These are phyloP conservation scores for Lumnitzera littorea DNA, from an alignment of 345 rosid species.

Conservation along the genomic window DNA sequence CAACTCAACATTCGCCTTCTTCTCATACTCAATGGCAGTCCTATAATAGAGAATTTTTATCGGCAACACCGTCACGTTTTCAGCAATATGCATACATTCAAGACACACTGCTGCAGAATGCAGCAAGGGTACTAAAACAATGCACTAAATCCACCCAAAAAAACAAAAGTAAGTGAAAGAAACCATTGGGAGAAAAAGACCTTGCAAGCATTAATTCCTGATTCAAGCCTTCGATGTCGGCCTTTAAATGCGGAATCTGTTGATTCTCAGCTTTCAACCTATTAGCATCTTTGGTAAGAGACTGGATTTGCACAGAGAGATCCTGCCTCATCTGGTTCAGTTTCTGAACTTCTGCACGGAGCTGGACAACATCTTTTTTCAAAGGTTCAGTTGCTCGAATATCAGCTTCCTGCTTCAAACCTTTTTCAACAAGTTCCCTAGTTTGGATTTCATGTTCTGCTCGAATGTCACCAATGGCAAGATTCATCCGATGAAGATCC, in stretches of 20 bases:
- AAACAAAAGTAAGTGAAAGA: background rate
- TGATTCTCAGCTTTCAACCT: constrained; percentile 69
- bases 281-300: constrained; percentile 52
- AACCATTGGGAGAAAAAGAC: constrained; percentile 21
- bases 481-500: constrained; percentile 77
- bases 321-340: constrained; percentile 61
- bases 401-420: constrained; percentile 80
- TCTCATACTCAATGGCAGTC: constrained; percentile 78
- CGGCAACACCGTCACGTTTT: background rate
- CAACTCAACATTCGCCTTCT: constrained; percentile 87
- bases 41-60: constrained; percentile 23
- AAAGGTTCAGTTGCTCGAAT: constrained; percentile 72
- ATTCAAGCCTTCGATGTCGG: constrained; percentile 62
- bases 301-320: constrained; percentile 61
- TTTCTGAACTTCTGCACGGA: constrained; percentile 69
- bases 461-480: constrained; percentile 53
- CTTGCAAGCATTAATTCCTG: constrained; percentile 91
- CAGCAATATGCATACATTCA: background rate
- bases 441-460: constrained; percentile 56
- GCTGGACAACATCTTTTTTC: constrained; percentile 63
- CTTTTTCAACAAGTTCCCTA: constrained; percentile 75
- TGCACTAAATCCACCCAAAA: background rate
- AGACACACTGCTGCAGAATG: background rate
- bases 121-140: background rate
- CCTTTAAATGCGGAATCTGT: constrained; percentile 57